phyloP scores from a whole-genome alignment of 2,329 filamentous ascomycete species.

The Fusarium nanum region DNA sequence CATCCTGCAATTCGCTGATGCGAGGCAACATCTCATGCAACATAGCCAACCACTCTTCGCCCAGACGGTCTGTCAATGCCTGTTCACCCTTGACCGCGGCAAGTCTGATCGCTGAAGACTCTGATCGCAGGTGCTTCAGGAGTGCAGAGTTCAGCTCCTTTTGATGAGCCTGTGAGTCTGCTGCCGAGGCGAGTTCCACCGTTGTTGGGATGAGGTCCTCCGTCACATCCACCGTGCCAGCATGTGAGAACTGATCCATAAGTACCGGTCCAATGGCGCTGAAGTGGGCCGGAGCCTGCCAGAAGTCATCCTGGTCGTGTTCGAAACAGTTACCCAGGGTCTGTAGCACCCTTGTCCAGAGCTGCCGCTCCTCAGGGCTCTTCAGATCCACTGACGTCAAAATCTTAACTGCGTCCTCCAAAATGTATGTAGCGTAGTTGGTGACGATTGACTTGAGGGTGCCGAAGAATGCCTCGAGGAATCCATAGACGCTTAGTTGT shows the following conservation, averaged over 20 bases:
- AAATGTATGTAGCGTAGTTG: constrained; percentile 85
- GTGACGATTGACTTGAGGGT: constrained; percentile 94
- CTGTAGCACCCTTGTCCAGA: constrained; percentile 77
- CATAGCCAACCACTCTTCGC: constrained; percentile 93
- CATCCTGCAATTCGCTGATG: constrained; percentile 94
- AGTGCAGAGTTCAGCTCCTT: constrained; percentile 86
- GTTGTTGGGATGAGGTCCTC: constrained; percentile 77
- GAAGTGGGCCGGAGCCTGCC: constrained; percentile 93
- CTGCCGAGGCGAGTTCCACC: constrained; percentile 81
- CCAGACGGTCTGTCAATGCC: constrained; percentile 79
- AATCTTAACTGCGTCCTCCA: constrained; percentile 78
- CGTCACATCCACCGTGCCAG: constrained; percentile 56
- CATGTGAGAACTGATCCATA: constrained; percentile 71
- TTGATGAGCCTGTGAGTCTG: constrained; percentile 88
- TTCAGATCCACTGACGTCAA: constrained; percentile 65
- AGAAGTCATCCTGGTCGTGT: constrained; percentile 95
- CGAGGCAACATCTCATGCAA: constrained; percentile 96
- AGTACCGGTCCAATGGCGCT: constrained; percentile 76
- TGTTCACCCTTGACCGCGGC: constrained; percentile 87
- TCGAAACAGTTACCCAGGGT: constrained; percentile 82
- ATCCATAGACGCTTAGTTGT: constrained; percentile 82
- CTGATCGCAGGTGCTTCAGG: constrained; percentile 81
- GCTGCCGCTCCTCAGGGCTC: constrained; percentile 60
- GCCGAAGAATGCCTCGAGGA: constrained; percentile 82
- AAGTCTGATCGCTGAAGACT: constrained; percentile 77